These are phyloP conservation scores for Lichtheimia ramosa DNA, from an alignment of 371 early-diverging fungal genomes.

Conservation along the genomic window DNA sequence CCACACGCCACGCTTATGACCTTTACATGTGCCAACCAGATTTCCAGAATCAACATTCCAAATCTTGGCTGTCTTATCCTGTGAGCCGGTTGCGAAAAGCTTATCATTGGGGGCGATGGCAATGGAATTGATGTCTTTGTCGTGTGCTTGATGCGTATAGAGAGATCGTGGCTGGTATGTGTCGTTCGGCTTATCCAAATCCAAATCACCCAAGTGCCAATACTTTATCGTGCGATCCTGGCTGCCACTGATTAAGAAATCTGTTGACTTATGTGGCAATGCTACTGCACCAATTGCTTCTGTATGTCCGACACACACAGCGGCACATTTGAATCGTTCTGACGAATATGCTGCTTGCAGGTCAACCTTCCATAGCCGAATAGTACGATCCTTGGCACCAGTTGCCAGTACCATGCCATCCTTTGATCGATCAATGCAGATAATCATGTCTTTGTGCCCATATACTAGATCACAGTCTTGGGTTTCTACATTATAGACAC, in stretches of 20 bases:
- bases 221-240: slow-evolving; percentile 93
- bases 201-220: slow-evolving; percentile 78
- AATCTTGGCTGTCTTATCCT: slow-evolving; percentile 95
- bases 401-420: slow-evolving; percentile 76
- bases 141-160: slow-evolving; percentile 94
- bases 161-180: slow-evolving; percentile 59
- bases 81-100: slow-evolving; percentile 94
- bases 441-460: slow-evolving; percentile 87
- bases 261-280: slow-evolving; percentile 59
- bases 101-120: slow-evolving; percentile 91
- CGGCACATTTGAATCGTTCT: slow-evolving; percentile 55
- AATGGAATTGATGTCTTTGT: slow-evolving; percentile 96
- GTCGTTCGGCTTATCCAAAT: slow-evolving; percentile 39
- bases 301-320: slow-evolving; percentile 86
- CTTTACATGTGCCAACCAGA: slow-evolving; percentile 81
- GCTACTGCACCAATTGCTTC: slow-evolving; percentile 89
- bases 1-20: slow-evolving; percentile 97
- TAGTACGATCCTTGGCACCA: slow-evolving; percentile 90
- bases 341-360: slow-evolving; percentile 38
- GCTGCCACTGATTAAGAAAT: slow-evolving; percentile 82
- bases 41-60: slow-evolving; percentile 90
- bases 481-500: slow-evolving; percentile 81
- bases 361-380: slow-evolving; percentile 75
- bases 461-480: slow-evolving; percentile 82
- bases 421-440: slow-evolving; percentile 70